Evolutionary conservation across 768 basidiomycete genomes (phyloP).

Genomic region (Lentinus tigrinus): DNA sequence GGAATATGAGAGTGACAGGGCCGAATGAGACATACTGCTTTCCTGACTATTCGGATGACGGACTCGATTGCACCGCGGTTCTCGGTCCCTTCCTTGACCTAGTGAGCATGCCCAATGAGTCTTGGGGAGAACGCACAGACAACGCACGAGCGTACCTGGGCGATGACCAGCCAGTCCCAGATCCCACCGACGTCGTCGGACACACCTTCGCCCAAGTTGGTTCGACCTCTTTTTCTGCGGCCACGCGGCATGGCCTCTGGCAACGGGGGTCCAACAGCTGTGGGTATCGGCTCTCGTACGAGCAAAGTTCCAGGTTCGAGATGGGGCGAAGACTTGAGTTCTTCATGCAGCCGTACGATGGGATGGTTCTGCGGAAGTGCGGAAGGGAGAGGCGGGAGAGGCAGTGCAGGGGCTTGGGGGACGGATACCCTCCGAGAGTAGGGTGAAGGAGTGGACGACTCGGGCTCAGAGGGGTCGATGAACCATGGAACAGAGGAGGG

Average conservation of each 20-base stretch:
- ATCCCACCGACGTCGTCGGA: conserved; percentile 50
- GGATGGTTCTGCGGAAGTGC: conserved; percentile 52
- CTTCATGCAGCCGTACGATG: conserved; percentile 46
- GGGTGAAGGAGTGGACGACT: not conserved
- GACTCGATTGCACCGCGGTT: conserved; percentile 75
- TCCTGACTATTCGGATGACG: conserved; percentile 67
- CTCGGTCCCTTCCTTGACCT: conserved; percentile 88
- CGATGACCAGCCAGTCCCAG: conserved; percentile 79
- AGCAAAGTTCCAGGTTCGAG: conserved; percentile 60
- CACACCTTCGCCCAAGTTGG: conserved; percentile 62
- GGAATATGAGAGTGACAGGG: not conserved
- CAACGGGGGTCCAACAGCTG: conserved; percentile 57
- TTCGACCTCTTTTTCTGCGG: conserved; percentile 61
- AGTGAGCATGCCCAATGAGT: not conserved
- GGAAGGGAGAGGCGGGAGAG: conserved; percentile 43
- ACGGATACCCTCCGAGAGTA: conserved; percentile 5
- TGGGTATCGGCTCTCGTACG: conserved; percentile 50
- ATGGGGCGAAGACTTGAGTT: conserved; percentile 62
- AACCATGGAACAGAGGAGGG: conserved; percentile 59
- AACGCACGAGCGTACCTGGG: conserved; percentile 50
- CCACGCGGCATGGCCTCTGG: conserved; percentile 61
- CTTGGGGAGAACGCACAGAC: not conserved
- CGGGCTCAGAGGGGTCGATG: conserved; percentile 46
- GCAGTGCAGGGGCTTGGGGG: conserved; percentile 26
- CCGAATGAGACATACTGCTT: conserved; percentile 50